Evolutionary conservation across 2,329 filamentous ascomycete genomes (phyloP), one percentile per base, ranked within the genome.

Genomic region (Nakataea oryzae): DNA sequence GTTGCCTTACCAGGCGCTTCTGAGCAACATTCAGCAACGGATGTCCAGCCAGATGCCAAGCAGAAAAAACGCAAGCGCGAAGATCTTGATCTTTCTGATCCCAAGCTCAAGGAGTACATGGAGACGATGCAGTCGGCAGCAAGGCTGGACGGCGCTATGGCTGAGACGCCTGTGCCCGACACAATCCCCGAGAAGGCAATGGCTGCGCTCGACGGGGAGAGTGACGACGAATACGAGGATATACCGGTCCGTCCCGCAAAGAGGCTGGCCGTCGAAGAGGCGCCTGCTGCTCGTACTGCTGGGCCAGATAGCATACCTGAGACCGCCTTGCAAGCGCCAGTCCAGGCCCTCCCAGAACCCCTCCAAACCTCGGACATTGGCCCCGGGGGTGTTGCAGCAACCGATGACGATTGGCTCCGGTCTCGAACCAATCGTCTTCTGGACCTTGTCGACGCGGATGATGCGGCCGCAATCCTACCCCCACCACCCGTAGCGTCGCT

Each of bases 321-420:
- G 64, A 66, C 57, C 56, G 65, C 58, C 21, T 12, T 41, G 34
- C n/a, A 26, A 47, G 58, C 34, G 47, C 24, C 63, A 26, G 29
- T 47, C 34, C 59, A 50, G 54, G 21, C 57, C 12, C 28, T 54
- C 26, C 41, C 62, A 58, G 59, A 58, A 29, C 61, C 61, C 26
- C 34, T n/a, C 24, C 3, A 34, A 54, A 41, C 14, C 28, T 41
- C 54, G 5, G 54, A 47, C 3, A 57, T 30, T 5, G 21, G 26
- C 8, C 3, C 28, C 34, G n/a, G 24, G 30, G 61, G 32, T 32
- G 32, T 6, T 29, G 41, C 78, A 60, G 79, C 86, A 3, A 87
- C 88, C 27, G 92, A 97, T 75, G 86, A 88, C 64, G 93, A 97
- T 74, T 99, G 95, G 95, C 80, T 97, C 67, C 86, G 93, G 63